Conservation (phyloP, 1,284 basidiomycete species). For the Puccinia hordei region DNA sequence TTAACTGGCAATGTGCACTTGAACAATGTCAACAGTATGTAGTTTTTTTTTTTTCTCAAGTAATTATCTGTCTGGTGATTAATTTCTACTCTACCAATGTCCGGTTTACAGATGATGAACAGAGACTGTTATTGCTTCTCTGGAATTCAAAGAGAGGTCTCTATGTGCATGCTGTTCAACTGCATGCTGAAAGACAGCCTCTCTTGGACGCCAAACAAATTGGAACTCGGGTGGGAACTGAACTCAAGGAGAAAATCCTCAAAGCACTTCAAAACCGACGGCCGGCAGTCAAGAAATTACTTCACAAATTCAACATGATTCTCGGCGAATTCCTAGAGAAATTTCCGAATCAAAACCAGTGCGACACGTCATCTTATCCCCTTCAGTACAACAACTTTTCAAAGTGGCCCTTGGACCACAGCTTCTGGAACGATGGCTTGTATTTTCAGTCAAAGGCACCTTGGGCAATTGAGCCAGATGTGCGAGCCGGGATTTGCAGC, state of each 20-base stretch:
- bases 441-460: not conserved
- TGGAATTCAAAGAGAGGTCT: not conserved
- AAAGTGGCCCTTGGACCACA: not conserved
- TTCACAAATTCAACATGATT: not conserved
- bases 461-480: not conserved
- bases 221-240: not conserved
- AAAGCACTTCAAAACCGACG: not conserved
- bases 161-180: not conserved
- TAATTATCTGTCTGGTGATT: not conserved
- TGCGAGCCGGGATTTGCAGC: not conserved
- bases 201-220: not conserved
- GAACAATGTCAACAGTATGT: not conserved
- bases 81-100: not conserved
- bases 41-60: not conserved
- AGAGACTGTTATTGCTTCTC: not conserved
- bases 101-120: not conserved
- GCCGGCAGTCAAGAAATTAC: not conserved
- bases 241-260: not conserved
- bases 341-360: not conserved
- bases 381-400: not conserved
- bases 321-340: not conserved
- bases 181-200: not conserved
- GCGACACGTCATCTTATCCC: not conserved
- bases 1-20: not conserved
- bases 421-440: slow-evolving; percentile 4